Conservation (phyloP, 768 basidiomycete genomes). For the Galerina marginata region DNA sequence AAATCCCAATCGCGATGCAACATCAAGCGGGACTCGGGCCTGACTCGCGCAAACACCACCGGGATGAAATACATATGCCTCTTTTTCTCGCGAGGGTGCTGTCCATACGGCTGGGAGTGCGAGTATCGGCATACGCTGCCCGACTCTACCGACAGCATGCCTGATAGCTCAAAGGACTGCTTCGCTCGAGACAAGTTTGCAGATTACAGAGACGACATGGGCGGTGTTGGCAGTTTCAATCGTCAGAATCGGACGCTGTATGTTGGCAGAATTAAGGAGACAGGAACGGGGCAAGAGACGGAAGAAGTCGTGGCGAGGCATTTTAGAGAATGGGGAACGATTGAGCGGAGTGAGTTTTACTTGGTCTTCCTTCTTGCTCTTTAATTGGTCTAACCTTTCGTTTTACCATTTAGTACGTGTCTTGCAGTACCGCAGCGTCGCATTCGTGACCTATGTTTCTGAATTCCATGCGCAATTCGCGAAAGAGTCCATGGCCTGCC, state of each 20-base stretch:
- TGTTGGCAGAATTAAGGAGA: conserved; percentile 93
- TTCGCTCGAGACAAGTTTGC: conserved; percentile 97
- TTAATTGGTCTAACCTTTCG: background rate
- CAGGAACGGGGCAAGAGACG: conserved; percentile 85
- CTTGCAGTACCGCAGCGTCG: conserved; percentile 92
- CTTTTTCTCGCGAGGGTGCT: conserved; percentile 95
- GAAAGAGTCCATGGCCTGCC: conserved; percentile 98
- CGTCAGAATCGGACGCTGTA: conserved; percentile 94
- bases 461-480: conserved; percentile 94
- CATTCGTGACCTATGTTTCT: conserved; percentile 92
- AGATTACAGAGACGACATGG: conserved; percentile 99
- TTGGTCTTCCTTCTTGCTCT: background rate
- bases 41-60: conserved; percentile 93
- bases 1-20: conserved; percentile 94
- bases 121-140: conserved; percentile 94
- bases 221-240: conserved; percentile 96
- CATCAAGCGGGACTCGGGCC: conserved; percentile 86
- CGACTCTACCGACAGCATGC: conserved; percentile 65
- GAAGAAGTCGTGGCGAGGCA: conserved; percentile 90
- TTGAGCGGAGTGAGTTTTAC: conserved; percentile 79
- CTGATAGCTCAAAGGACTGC: conserved; percentile 94
- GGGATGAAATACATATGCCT: conserved; percentile 93
- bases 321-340: conserved; percentile 95
- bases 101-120: conserved; percentile 98
- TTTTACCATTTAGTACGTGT: conserved; percentile 69